Base-by-base conservation (phyloP, 1,284 basidiomycete species). In the Vanrija humicola region DNA sequence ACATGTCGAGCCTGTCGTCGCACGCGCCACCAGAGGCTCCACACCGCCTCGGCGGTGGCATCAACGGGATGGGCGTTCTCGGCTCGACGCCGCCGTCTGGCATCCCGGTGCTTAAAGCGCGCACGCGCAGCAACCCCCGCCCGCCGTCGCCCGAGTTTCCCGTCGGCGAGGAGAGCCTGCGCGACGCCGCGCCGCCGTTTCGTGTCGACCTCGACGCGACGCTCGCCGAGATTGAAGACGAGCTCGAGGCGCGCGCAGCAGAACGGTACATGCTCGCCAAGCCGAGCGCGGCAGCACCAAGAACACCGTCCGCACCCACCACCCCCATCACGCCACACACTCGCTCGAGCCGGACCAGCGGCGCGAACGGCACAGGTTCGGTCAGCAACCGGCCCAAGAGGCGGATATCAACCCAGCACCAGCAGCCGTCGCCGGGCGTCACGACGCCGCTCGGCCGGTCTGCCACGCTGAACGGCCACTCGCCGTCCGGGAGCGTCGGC, bases 51-150 rank as follows among this genome's bases (percentile, higher is more conserved):
- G 25, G n/a, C n/a, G 43, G 39, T 19, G 39, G 39, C 19, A 23
- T 23, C 21, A 23, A 23, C 21, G 21, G 21, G 21, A 23, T 23
- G 21, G 39, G 38, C 38, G 38, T 19, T 3, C 34, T 42, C 39
- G n/a, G 16, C 39, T 42, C n/a, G 9, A 43, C 23, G 19, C 23
- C 42, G 16, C 29, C 45, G 10, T 58, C 56, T 2, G 56, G 55
- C 38, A 64, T 64, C 25, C 62, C 62, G 3, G 55, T 65, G 5
- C 55, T 61, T 44, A 55, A 58, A 44, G 39, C 51, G 18, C 60
- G 63, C 21, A 34, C 26, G 42, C 50, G 50, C 4, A 46, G 42
- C 25, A 42, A 48, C n/a, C 50, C 38, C 5, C 54, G 54, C 9
- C 42, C 50, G 8, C 59, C 59, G 7, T 55, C 53, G 16, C 59